Evolutionary conservation across 2,329 filamentous ascomycete genomes (phyloP), one percentile per base, ranked within the genome.

Genomic region (Cladosporium sp.): DNA sequence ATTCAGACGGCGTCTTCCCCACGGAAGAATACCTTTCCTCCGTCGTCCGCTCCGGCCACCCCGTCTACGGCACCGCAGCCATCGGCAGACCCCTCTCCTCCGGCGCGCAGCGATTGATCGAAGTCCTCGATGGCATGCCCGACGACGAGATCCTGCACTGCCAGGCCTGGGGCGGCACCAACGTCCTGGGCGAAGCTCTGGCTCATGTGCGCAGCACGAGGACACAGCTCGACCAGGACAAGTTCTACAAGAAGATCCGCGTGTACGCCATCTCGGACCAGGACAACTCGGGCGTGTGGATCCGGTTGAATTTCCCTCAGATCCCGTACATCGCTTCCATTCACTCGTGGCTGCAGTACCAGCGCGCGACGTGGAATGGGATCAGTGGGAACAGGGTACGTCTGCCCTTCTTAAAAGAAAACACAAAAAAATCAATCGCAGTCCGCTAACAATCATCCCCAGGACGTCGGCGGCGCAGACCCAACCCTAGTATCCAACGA

Each of bases 231-330:
- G 78, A 82, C 0, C 73, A 79, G 1, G 72, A 75, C 0, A 66
- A 64, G 0, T 75, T 85, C 26, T 73, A 78, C 2, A 68, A 74
- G 3, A 82, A 81, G 67, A 72, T 86, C 3, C 77, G 83, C 14
- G 78, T 86, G 10, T 86, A 86, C 71, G 76, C 85, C 40, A 86
- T 88, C 64, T 86, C 84, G 7, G 86, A 88, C 68, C 85, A 88
- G 68, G 85, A 88, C 67, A 82, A 88, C 67, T 82, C 83, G 0
- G 85, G 84, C 0, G 74, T 80, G 0, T 88, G 85, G 85, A 83
- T 88, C 40, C 81, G 85, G 18, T 74, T 78, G 55, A 80, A 78
- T 2, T 87, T 82, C 66, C 84, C 86, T 0, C 80, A 84, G 29
- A 71, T 88, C 7, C 83, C 85, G 69, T 87, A 86, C 72, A 85